These are phyloP conservation scores for Penicillium vulpinum DNA, from an alignment of 2,329 filamentous ascomycete genomes.

Conservation along the genomic window DNA sequence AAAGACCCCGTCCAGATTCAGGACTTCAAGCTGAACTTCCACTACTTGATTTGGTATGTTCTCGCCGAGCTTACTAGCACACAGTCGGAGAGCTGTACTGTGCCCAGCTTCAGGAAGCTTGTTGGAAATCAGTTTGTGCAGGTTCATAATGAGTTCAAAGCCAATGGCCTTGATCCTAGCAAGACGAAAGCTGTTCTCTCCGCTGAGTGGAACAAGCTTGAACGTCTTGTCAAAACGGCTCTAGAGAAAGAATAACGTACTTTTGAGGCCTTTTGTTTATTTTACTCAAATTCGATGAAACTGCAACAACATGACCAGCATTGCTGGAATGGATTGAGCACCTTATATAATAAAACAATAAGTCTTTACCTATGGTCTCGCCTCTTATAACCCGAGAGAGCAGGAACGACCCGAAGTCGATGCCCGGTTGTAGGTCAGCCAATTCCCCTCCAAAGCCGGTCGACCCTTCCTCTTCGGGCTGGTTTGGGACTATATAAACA, in stretches of 20 bases:
- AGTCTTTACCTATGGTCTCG: background rate
- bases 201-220: constrained; percentile 53
- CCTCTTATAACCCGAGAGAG: background rate
- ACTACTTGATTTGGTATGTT: constrained; percentile 38
- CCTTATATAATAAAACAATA: background rate
- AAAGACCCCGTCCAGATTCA: constrained; percentile 20
- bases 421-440: background rate
- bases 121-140: constrained; percentile 28
- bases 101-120: constrained; percentile 33
- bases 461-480: background rate
- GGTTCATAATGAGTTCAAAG: constrained; percentile 29
- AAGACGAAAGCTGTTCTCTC: constrained; percentile 24
- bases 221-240: constrained; percentile 32
- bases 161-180: constrained; percentile 29
- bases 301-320: background rate
- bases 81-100: constrained; percentile 28
- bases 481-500: background rate
- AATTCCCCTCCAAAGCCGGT: background rate
- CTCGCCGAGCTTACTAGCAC: constrained; percentile 29
- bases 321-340: background rate
- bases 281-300: background rate
- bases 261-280: background rate
- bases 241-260: constrained; percentile 28
- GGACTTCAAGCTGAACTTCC: constrained; percentile 30
- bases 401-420: background rate